Evolutionary conservation across 148 eudicot genomes (phyloP).

Genomic region (Fagopyrum homotropicum): DNA sequence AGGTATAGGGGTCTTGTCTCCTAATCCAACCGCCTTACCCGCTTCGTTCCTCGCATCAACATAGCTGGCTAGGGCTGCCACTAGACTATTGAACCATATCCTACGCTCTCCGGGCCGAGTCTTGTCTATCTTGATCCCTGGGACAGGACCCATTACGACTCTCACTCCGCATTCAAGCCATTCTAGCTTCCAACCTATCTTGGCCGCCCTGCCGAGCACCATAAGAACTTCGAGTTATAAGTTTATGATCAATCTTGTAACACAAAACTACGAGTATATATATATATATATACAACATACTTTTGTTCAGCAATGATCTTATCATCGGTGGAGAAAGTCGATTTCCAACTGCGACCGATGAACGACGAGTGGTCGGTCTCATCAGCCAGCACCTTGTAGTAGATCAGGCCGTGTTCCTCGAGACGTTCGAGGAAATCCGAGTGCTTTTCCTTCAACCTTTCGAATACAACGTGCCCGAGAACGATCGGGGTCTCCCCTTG

Average conservation of each 20-base stretch:
- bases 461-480: constrained; percentile 3
- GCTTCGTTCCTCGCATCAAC: not conserved
- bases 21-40: not conserved
- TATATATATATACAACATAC: not conserved
- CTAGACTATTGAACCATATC: constrained; percentile 8
- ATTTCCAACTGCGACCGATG: constrained; percentile 12
- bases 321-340: constrained; percentile 5
- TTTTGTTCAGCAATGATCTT: constrained; percentile 6
- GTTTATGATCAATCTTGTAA: too few species aligned
- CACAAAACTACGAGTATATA: too few species aligned
- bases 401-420: constrained; percentile 7
- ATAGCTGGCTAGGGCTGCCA: not conserved
- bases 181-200: constrained; percentile 12
- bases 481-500: constrained; percentile 9
- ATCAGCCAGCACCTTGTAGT: not conserved
- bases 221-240: too few species aligned
- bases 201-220: not conserved
- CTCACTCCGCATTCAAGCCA: constrained; percentile 3
- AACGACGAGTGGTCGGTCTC: not conserved
- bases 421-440: not conserved
- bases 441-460: not conserved
- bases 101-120: not conserved
- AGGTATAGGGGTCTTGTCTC: constrained; percentile 1
- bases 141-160: constrained; percentile 9
- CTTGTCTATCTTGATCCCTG: not conserved